A percentile compares a stretch with the other conserved stretches of the same genome.
phyloP scores from a whole-genome alignment of 352 stramenopile species.

The Phytopythium cucurbitacearum region DNA sequence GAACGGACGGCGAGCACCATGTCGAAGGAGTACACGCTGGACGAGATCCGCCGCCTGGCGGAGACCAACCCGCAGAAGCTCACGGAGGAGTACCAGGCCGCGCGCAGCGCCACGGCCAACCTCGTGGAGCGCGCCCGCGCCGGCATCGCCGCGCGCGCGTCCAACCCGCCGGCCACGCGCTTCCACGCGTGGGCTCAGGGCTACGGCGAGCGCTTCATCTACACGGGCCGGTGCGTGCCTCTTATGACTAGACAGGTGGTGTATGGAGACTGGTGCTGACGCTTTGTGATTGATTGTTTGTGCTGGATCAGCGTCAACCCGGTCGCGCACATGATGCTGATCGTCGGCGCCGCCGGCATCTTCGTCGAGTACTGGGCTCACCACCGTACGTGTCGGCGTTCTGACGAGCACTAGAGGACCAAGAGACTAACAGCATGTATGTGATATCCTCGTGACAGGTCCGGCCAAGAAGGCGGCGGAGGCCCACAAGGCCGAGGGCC shows the following conservation, averaged over 20 bases:
- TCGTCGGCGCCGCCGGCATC: slow-evolving; percentile 47
- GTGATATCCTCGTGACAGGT: too few relatives aligned
- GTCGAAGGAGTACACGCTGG: slow-evolving; percentile 73
- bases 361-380: slow-evolving; percentile 63
- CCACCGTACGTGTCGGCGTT: slow-evolving; percentile 39
- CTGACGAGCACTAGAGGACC: too few relatives aligned
- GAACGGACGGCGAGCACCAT: slow-evolving; percentile 25
- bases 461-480: slow-evolving; percentile 5
- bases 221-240: slow-evolving; percentile 43
- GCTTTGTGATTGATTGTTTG: background rate
- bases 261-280: background rate
- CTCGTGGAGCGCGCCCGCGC: slow-evolving; percentile 57
- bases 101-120: slow-evolving; percentile 56
- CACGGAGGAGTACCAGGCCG: slow-evolving; percentile 63
- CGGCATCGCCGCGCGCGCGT: slow-evolving; percentile 51
- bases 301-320: slow-evolving; percentile 42
- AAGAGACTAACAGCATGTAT: too few relatives aligned
- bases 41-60: slow-evolving; percentile 75
- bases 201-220: slow-evolving; percentile 74
- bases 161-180: slow-evolving; percentile 46
- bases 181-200: slow-evolving; percentile 69
- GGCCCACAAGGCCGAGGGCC: slow-evolving; percentile 28
- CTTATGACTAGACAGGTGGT: background rate
- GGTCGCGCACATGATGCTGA: slow-evolving; percentile 74
- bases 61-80: slow-evolving; percentile 73